Conservation (phyloP, 306 rosid species). For the Castanea sativa region DNA sequence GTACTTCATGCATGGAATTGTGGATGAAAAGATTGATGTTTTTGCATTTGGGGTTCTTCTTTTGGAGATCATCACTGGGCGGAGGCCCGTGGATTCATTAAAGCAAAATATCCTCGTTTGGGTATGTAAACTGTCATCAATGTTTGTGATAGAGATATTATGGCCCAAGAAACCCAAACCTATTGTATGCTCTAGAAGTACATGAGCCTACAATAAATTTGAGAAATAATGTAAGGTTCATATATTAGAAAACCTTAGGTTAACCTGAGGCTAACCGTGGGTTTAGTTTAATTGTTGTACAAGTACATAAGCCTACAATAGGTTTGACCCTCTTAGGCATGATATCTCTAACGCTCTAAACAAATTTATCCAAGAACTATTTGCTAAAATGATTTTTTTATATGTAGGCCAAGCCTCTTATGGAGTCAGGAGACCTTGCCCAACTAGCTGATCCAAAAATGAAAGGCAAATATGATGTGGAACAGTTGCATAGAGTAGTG, state of each 20-base stretch:
- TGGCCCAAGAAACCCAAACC: no score
- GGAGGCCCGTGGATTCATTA: conserved; percentile 86
- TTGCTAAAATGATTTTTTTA: background rate
- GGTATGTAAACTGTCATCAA: conserved; percentile 42
- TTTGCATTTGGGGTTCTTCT: conserved; percentile 85
- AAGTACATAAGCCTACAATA: no score
- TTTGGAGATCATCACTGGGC: conserved; percentile 80
- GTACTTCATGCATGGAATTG: conserved; percentile 90
- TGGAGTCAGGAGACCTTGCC: conserved; percentile 74
- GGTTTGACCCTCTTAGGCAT: no score
- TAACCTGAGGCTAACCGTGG: no score
- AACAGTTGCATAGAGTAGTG: conserved; percentile 55
- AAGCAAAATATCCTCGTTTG: conserved; percentile 81
- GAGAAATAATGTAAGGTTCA: no score
- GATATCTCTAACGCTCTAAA: no score
- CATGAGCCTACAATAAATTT: no score
- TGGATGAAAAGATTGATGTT: conserved; percentile 89
- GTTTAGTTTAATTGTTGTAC: no score
- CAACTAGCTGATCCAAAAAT: conserved; percentile 69
- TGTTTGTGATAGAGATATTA: background rate
- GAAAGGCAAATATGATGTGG: conserved; percentile 61
- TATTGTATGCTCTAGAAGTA: no score
- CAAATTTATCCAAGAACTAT: background rate
- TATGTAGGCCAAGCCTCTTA: conserved; percentile 71
- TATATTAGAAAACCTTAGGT: no score